Percentiles rank a stretch among this genome's conserved stretches.
Conservation (phyloP, 176 grass and related monocot genomes). For the Panicum miliaceum region DNA sequence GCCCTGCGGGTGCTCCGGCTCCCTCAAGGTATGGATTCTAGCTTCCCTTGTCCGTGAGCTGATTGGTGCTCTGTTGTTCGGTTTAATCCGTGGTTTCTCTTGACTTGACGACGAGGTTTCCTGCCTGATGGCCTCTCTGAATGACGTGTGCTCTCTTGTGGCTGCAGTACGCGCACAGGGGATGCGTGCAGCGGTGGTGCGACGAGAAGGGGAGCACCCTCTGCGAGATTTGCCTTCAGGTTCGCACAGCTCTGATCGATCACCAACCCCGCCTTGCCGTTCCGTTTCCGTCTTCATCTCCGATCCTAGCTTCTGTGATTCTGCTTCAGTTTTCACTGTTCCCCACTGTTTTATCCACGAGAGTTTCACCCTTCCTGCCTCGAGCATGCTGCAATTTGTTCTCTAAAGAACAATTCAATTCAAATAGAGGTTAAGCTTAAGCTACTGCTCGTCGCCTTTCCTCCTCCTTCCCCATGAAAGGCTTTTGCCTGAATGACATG, state of each 20-base stretch:
- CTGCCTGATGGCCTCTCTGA: neutral
- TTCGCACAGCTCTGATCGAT: constrained; percentile 12
- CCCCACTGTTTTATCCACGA: constrained; percentile 29
- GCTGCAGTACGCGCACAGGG: constrained; percentile 75
- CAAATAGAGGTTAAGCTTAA: neutral
- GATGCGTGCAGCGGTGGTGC: constrained; percentile 86
- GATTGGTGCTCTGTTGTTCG: neutral
- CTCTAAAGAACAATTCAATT: neutral
- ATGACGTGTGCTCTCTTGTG: neutral
- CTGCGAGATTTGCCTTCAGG: constrained; percentile 88
- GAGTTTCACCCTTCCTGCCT: neutral
- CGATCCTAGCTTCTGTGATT: neutral
- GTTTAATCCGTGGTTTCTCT: neutral
- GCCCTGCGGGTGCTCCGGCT: constrained; percentile 80
- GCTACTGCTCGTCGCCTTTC: neutral
- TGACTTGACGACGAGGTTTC: neutral
- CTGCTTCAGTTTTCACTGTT: neutral
- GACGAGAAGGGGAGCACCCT: constrained; percentile 76
- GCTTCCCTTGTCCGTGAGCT: neutral
- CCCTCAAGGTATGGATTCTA: constrained; percentile 62
- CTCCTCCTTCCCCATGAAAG: neutral
- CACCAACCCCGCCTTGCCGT: neutral
- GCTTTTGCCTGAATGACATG: neutral
- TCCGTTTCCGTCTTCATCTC: neutral
- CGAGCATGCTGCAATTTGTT: neutral